A percentile compares a stretch with the other conserved stretches of the same genome.
Evolutionary conservation across 495 filamentous ascomycete species (phyloP).

Genomic region (Tuber borchii): DNA sequence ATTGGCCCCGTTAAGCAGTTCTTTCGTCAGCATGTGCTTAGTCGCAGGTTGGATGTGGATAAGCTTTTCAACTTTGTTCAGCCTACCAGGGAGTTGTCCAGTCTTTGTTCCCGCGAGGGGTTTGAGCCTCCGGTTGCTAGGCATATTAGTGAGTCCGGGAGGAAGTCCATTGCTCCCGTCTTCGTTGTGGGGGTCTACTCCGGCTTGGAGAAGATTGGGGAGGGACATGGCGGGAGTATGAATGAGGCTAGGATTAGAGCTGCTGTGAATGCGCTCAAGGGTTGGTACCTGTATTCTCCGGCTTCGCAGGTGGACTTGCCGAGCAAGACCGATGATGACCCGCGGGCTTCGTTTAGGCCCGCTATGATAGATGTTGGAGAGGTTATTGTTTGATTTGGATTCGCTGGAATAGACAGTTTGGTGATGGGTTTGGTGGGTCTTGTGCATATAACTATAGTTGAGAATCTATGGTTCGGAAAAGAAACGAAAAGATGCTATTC

Average conservation of each 20-base stretch:
- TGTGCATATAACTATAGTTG: not conserved
- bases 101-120: conserved; percentile 76
- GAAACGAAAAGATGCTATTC: not conserved
- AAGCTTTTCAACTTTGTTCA: conserved; percentile 73
- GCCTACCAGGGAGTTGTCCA: conserved; percentile 70
- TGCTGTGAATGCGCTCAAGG: conserved; percentile 73
- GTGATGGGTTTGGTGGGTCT: not conserved
- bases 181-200: conserved; percentile 93
- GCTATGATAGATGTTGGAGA: conserved; percentile 83
- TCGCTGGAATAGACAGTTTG: not conserved
- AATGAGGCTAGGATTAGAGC: conserved; percentile 70
- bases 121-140: conserved; percentile 84
- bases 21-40: conserved; percentile 72
- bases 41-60: conserved; percentile 66
- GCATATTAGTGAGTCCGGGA: conserved; percentile 79
- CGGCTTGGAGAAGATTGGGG: conserved; percentile 79
- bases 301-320: conserved; percentile 55
- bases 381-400: conserved; percentile 59
- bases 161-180: conserved; percentile 72
- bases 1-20: conserved; percentile 67
- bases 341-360: conserved; percentile 61
- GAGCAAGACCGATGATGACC: conserved; percentile 64
- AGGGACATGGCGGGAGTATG: conserved; percentile 68
- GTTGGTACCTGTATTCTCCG: conserved; percentile 93
- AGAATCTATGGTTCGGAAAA: not conserved